Base-by-base conservation (phyloP, 2,329 filamentous ascomycete genomes). In the Plectosphaerella sp. region DNA sequence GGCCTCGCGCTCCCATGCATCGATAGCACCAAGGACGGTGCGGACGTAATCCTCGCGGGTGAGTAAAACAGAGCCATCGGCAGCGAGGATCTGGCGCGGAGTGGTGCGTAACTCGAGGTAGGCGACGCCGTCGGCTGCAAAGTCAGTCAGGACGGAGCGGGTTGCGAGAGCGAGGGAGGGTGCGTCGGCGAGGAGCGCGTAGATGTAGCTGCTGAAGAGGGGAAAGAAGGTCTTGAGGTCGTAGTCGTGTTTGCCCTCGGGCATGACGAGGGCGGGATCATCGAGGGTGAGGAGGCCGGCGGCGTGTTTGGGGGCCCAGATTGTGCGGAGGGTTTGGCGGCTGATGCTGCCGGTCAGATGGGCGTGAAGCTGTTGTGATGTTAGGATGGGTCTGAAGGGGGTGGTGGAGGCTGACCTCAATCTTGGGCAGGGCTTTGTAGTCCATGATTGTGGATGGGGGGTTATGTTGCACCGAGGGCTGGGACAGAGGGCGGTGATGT, bases 21-120 rank as follows among this genome's bases (percentile, higher is more conserved):
- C 64, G 28, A 93, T 84, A n/a, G 81, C 75, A n/a, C 72, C 66
- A 9, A 91, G 75, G n/a, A 94, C 76, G 6, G 80, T 79, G 35
- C 72, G 59, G 33, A 93, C 75, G 66, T 94, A 93, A 50, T 74
- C 72, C 4, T 78, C 77, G 56, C 84, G 83, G 22, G 83, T 80
- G 39, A 89, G 70, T 0, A 68, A 64, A 3, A 77, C 73, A 35
- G 86, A 80, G 2, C 78, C 76, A n/a, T 8, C 50, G 1, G 54
- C 43, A 8, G 41, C 45, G 16, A 46, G 48, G 4, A 54, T 49
- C 6, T 47, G 47, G 50, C 90, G 82, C 1, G 90, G 90, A 1
- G 89, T 94, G 1, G 89, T 93, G 43, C 90, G 83, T 22, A 94
- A 79, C 65, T 95, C 90, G 12, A 92, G 77, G 63, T 94, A 93